Evolutionary conservation across 1,284 basidiomycete species (phyloP), one percentile per base, ranked within the genome.

Genomic region (Trichosporon faecale): DNA sequence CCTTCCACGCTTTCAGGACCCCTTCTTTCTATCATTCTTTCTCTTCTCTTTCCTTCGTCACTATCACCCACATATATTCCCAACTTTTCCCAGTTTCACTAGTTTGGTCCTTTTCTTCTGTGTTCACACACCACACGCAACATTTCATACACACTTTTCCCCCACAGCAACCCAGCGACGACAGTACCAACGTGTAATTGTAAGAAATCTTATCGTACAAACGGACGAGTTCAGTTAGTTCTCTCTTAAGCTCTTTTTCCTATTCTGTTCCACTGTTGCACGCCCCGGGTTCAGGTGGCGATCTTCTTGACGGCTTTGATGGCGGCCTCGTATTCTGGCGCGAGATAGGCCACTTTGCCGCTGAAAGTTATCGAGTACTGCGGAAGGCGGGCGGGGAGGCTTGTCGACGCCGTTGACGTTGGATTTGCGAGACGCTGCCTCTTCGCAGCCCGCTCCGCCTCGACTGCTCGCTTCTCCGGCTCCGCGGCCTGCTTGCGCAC

Each of bases 131-230:
- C 40, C 40, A 44, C 40, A 44, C 0, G 2, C 37, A 40, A 40
- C 37, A 40, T 14, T 33, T 44, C 40, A 37, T 37, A 37, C 49
- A 23, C 49, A 12, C 49, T 25, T 9, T 52, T 52, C 49, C 3
- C 49, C 6, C 21, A 23, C 44, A 46, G 8, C 44, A 23, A 23
- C 49, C n/a, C 49, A 52, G 49, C 49, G 49, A 52, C 49, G 49
- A 52, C 49, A 44, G 40, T n/a, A 44, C 46, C 49, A 18, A 44
- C 49, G n/a, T 52, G 49, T 52, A 52, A 52, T 52, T 52, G 49
- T 52, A 52, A 52, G 49, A 52, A 52, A 52, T 52, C 49, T 52
- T 52, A 52, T 52, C 49, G 49, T 52, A 52, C 49, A 25, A 52
- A n/a, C 23, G 49, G 49, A 52, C 49, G 49, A 52, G 23, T 23